Conservation (phyloP, 2,329 filamentous ascomycete species). For the Beauveria pseudobassiana region DNA sequence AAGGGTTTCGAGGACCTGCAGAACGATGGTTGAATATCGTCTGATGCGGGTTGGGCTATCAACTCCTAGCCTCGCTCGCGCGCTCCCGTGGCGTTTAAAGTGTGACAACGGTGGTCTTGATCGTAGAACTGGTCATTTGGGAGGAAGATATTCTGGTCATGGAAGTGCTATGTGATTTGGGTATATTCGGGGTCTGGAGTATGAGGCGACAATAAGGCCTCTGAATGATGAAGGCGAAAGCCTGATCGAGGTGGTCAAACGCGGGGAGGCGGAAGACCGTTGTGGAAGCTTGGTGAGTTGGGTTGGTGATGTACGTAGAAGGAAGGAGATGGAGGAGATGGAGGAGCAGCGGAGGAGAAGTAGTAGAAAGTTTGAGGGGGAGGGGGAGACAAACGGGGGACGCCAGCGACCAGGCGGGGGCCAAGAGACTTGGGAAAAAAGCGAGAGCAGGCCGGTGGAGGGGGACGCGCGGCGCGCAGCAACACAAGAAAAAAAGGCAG, state of each 20-base stretch:
- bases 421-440: slow-evolving; percentile 7
- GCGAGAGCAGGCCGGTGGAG: not conserved
- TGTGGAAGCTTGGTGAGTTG: not conserved
- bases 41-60: slow-evolving; percentile 19
- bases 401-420: slow-evolving; percentile 4
- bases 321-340: slow-evolving; percentile 1
- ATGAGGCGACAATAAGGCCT: slow-evolving; percentile 8
- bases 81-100: slow-evolving; percentile 65
- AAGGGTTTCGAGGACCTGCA: slow-evolving; percentile 22
- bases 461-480: slow-evolving; percentile 1
- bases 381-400: not conserved
- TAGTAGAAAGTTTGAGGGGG: slow-evolving; percentile 11
- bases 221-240: not conserved
- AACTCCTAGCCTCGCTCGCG: slow-evolving; percentile 41
- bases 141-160: slow-evolving; percentile 33
- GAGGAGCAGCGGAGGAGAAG: slow-evolving; percentile 8
- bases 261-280: not conserved
- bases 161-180: slow-evolving; percentile 21
- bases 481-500: not conserved
- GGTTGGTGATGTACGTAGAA: slow-evolving; percentile 2
- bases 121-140: slow-evolving; percentile 46
- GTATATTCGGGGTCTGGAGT: slow-evolving; percentile 2
- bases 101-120: slow-evolving; percentile 51
- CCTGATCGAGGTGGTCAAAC: not conserved
- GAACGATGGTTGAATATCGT: slow-evolving; percentile 55